A percentile compares a stretch with the other conserved stretches of the same genome.
Conservation (phyloP, 2,329 filamentous ascomycete genomes). For the Xylariaceae sp. region DNA sequence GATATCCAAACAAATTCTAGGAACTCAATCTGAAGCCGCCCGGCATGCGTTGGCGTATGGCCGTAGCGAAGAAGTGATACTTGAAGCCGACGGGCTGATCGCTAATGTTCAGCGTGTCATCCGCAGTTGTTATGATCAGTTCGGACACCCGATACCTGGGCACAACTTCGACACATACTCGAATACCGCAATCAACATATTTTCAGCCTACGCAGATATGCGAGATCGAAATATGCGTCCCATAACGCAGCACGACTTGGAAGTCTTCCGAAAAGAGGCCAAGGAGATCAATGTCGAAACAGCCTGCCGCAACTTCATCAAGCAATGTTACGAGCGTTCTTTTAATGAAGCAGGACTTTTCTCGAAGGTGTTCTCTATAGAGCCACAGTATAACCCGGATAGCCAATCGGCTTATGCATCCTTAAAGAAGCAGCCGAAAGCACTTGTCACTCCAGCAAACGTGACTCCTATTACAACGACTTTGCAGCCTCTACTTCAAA, state of each 20-base stretch:
- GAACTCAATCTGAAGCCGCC: constrained; percentile 64
- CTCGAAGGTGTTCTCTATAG: constrained; percentile 61
- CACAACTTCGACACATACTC: constrained; percentile 60
- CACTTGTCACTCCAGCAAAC: constrained; percentile 61
- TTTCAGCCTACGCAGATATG: constrained; percentile 59
- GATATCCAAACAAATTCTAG: constrained; percentile 60
- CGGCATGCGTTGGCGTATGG: constrained; percentile 66
- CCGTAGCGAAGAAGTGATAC: constrained; percentile 64
- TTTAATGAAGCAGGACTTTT: constrained; percentile 63
- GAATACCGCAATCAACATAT: constrained; percentile 61
- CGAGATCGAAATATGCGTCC: constrained; percentile 61
- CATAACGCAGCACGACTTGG: constrained; percentile 60
- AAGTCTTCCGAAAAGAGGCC: constrained; percentile 59
- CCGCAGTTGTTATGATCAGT: constrained; percentile 58
- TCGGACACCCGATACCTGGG: constrained; percentile 53
- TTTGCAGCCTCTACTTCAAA: constrained; percentile 57
- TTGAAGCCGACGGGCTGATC: constrained; percentile 62
- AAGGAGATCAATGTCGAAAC: constrained; percentile 60
- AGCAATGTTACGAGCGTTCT: constrained; percentile 65
- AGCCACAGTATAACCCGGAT: constrained; percentile 59
- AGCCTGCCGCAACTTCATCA: constrained; percentile 63
- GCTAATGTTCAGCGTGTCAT: constrained; percentile 62
- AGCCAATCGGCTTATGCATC: constrained; percentile 58
- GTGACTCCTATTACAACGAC: constrained; percentile 58
- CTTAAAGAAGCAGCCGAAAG: constrained; percentile 57